Base-by-base conservation (phyloP, 148 eudicot genomes). In the Rhododendron kiyosumense region DNA sequence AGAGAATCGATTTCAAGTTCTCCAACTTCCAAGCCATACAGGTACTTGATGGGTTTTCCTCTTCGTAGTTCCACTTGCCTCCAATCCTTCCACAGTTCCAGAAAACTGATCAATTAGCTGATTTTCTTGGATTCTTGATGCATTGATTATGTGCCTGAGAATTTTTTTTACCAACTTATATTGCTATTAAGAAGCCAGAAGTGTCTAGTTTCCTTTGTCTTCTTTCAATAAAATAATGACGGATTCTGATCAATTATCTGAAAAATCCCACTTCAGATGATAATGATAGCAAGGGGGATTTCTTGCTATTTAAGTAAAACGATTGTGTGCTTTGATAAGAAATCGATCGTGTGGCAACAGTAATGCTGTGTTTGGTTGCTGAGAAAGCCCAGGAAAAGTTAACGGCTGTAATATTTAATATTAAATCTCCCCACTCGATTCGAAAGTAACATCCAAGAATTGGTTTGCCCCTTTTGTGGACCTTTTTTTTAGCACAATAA, bases 1-100 rank as follows among this genome's bases (percentile, higher is more conserved):
- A 93, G 24, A 87, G 87, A 77, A 82, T 92, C n/a, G 93, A 91
- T 77, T 93, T 93, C 89, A 90, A 87, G 61, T 92, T 93, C 86
- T 89, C 92, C 88, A 89, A 87, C 81, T 90, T 93, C 81, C 92
- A 91, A 67, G 93, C 92, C 48, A 80, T 91, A 81, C 92, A 93
- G 93, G 96, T 93, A 5, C 9, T 22, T 18, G 8, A 30, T 49
- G 75, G 2, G 57, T 57, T 13, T 22, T 4, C 4, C 5, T 15
- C 30, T 81, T 36, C 49, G 13, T 5, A 84, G 79, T 77, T 32
- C 77, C 59, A 11, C 78, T 73, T 75, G 73, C 24, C 26, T 57
- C 10, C 17, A 13, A 12, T 69, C 13, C 15, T 67, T 43, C 67
- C 28, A 20, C 24, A 45, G 20, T 48, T 30, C 18, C 12, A 26